These are phyloP conservation scores for Neurospora sp. DNA, from an alignment of 495 filamentous ascomycete species.

Conservation along the genomic window DNA sequence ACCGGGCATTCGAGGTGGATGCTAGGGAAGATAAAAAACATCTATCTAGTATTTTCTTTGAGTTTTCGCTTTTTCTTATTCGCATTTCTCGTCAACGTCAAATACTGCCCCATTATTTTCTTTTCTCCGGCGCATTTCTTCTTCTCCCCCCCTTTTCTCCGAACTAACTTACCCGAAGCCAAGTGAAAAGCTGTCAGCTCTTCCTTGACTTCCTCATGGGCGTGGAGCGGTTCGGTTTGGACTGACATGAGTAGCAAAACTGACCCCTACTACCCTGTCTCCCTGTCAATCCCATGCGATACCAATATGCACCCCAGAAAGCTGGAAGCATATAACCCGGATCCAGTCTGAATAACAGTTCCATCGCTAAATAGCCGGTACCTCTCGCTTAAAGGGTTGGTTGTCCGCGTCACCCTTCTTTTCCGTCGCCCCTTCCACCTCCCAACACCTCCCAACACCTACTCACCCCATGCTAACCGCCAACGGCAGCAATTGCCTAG, in stretches of 20 bases:
- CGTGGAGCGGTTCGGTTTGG: neutral
- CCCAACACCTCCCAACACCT: neutral
- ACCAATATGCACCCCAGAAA: neutral
- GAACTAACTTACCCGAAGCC: no score
- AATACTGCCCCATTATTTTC: no score
- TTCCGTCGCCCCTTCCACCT: neutral
- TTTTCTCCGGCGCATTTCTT: no score
- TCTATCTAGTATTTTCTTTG: no score
- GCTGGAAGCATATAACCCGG: neutral
- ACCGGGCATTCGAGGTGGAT: no score
- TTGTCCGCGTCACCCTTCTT: neutral
- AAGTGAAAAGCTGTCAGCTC: no score
- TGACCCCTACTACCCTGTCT: neutral
- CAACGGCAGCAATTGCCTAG: neutral
- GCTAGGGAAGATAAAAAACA: no score
- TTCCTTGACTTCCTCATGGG: neutral
- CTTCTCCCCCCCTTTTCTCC: no score
- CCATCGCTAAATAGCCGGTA: neutral
- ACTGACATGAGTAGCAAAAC: neutral
- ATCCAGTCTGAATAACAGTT: neutral
- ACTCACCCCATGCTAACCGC: neutral
- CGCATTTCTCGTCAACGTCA: no score
- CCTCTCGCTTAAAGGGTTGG: neutral
- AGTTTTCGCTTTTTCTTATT: no score
- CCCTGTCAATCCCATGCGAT: neutral